Evolutionary conservation across 1,284 basidiomycete genomes (phyloP).

Genomic region (Microstroma glucosiphilum): DNA sequence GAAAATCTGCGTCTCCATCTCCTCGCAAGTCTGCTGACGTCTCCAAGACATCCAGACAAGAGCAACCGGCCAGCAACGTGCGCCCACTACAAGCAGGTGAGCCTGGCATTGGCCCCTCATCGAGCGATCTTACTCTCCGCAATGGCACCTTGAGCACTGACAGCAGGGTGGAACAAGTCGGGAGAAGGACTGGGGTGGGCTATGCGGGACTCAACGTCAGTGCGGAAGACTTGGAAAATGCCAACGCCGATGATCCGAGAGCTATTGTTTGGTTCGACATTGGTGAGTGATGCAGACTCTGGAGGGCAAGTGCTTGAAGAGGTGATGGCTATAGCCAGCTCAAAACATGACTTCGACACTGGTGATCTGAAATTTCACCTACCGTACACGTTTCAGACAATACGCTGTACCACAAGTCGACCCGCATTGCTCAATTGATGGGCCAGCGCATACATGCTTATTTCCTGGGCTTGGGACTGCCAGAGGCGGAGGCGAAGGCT

Average conservation of each 20-base stretch:
- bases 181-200: slow-evolving; percentile 4
- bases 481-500: slow-evolving; percentile 64
- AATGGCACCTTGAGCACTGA: not conserved
- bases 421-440: slow-evolving; percentile 68
- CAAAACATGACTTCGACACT: not conserved
- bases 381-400: slow-evolving; percentile 57
- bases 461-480: slow-evolving; percentile 66
- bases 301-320: no score
- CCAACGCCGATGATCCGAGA: slow-evolving; percentile 23
- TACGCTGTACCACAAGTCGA: slow-evolving; percentile 61
- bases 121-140: not conserved
- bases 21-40: no score
- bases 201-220: slow-evolving; percentile 5
- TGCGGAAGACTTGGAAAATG: slow-evolving; percentile 8
- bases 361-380: not conserved
- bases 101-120: no score
- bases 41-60: not conserved
- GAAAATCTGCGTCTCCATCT: no score
- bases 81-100: not conserved
- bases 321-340: not conserved
- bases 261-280: slow-evolving; percentile 72
- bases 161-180: not conserved
- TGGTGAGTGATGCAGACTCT: slow-evolving; percentile 20
- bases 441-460: slow-evolving; percentile 73
- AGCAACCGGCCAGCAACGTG: not conserved